Base-by-base conservation (phyloP, 2,329 filamentous ascomycete species). In the Calonectria pauciramosa region DNA sequence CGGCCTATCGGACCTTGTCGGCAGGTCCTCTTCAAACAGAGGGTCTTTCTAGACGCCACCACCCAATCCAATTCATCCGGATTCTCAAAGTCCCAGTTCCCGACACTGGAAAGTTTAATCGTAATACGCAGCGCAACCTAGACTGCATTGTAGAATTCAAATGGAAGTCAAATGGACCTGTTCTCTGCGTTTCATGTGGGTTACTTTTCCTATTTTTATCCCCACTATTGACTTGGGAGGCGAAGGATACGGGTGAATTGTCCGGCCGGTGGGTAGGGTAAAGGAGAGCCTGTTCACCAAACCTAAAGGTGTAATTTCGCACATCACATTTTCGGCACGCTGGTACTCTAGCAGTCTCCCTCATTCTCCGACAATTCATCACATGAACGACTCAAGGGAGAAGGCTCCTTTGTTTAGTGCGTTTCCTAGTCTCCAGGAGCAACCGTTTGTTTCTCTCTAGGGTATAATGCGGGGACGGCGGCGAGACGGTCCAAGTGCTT, bases 191-290 rank as follows among this genome's bases (percentile, higher is more conserved):
- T 44, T 67, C 52, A 28, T 30, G 18, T 60, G 23, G 34, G 49
- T 18, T 63, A 23, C 8, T 51, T 67, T 51, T 67, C 69, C 63
- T 60, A 67, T 71, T 66, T 67, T 67, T 70, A 70, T 65, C 32
- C 23, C 18, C 32, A n/a, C 14, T 11, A 32, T 36, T 38, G 44
- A 28, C 20, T 56, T 44, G 41, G 18, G 28, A 65, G 11, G 11
- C 47, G 30, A 51, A 23, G n/a, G 28, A 13, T 20, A 10, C 47
- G 34, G 47, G 65, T 69, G 56, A 69, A 30, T 30, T 30, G 32
- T 68, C 23, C n/a, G 28, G 23, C 23, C n/a, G 28, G 23, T 26
- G n/a, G 44, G 20, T 30, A 32, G 32, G 16, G 51, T 10, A 16
- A 56, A 32, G 44, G 23, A 32, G 26, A 4, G 10, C 30, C n/a